Conservation (phyloP, 2,329 filamentous ascomycete species). For the Ascocoryne sarcoides region DNA sequence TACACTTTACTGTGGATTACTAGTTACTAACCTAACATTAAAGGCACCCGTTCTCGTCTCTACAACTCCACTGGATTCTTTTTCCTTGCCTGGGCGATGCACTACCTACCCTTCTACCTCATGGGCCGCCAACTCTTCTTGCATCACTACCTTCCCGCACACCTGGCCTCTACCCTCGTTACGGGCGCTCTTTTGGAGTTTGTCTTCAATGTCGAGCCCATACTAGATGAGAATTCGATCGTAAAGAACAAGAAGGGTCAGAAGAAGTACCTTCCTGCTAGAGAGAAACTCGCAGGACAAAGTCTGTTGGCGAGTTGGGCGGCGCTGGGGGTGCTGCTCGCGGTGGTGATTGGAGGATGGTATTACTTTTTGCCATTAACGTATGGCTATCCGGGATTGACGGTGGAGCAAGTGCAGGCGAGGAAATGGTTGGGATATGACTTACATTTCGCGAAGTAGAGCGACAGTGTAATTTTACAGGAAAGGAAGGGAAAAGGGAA, state of each 20-base stretch:
- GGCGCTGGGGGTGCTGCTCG: slow-evolving; percentile 61
- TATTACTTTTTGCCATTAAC: slow-evolving; percentile 92
- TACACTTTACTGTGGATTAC: slow-evolving; percentile 22
- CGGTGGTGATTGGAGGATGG: slow-evolving; percentile 66
- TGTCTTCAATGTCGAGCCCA: slow-evolving; percentile 83
- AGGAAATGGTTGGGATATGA: slow-evolving; percentile 97
- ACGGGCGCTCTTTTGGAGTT: slow-evolving; percentile 90
- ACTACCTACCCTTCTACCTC: slow-evolving; percentile 95
- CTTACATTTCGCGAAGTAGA: slow-evolving; percentile 91
- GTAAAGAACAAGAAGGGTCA: slow-evolving; percentile 36
- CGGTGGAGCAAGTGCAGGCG: slow-evolving; percentile 65
- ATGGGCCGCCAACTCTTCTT: slow-evolving; percentile 98
- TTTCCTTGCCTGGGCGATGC: slow-evolving; percentile 94
- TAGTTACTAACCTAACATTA: too few relatives aligned
- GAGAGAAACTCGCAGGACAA: slow-evolving; percentile 72
- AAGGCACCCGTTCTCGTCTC: slow-evolving; percentile 83
- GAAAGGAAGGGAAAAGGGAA: too few relatives aligned
- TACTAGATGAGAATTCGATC: slow-evolving; percentile 42
- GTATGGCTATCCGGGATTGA: slow-evolving; percentile 86
- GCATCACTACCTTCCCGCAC: slow-evolving; percentile 93
- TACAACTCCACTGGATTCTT: slow-evolving; percentile 99
- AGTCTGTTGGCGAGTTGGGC: slow-evolving; percentile 74
- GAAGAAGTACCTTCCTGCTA: slow-evolving; percentile 59
- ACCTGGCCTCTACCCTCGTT: slow-evolving; percentile 83
- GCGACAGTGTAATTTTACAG: too few relatives aligned